Evolutionary conservation across 352 stramenopile species (phyloP), one percentile per base, ranked within the genome.

Genomic region (Pythium myriotylum): DNA sequence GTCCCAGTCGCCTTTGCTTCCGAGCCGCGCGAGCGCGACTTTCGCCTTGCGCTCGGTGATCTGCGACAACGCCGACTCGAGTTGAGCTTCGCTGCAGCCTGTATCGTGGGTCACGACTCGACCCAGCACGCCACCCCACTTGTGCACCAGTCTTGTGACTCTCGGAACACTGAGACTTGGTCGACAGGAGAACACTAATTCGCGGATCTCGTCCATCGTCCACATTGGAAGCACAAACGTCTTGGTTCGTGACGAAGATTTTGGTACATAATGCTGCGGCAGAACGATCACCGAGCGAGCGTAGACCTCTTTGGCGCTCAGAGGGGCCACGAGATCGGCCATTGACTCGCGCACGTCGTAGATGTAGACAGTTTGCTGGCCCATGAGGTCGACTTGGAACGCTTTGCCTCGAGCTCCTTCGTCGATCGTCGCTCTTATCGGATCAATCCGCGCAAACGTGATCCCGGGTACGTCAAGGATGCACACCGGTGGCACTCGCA

Each of bases 391-490:
- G 8, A 37, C 19, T 7, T 13, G 20, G 32, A 70, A 70, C 12
- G 60, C 55, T 4, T 22, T 14, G 8, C 47, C 49, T 10, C 62
- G 62, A 2, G 29, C 7, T 3, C 62, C 62, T 45, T 69, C 54
- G 16, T 51, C 27, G 1, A 56, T 49, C 9, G 8, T 23, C 20
- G 32, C 39, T 14, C 13, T 17, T 19, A 3, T 17, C 2, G 14
- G 1, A 24, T 68, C 52, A 0, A 69, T 16, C 4, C 46, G 46
- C n/a, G 62, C 27, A 49, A 63, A 69, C 35, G 54, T 54, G 14
- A 64, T 35, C 2, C 56, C 62, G 4, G 62, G 62, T 2, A 70
- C 39, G 24, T 70, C 62, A 29, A 70, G 32, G 10, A 70, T 39
- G 22, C 47, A 60, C 20, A 53, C 35, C 1, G 53, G 51, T 14